Evolutionary conservation across 1,139 yeast genomes (phyloP), one percentile per base, ranked within the genome.

Genomic region (Arxiozyma slooffiae): DNA sequence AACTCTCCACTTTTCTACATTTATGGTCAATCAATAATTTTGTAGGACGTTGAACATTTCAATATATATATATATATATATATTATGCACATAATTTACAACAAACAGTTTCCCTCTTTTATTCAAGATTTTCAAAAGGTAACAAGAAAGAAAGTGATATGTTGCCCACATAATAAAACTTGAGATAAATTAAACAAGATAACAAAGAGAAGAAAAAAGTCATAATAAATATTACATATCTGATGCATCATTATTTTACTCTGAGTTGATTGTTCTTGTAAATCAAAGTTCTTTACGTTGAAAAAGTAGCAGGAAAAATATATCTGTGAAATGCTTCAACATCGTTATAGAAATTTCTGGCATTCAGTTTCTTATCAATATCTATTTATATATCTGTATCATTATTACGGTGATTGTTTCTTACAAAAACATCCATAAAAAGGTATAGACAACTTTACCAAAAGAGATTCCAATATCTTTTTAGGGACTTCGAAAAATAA

Each of bases 401-500:
- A 30, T 30, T 11, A 30, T 30, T 11, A 30, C 36, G 11, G 7
- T 30, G 2, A 30, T 30, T 30, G 6, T n/a, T 30, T 30, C 36
- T 3, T 30, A 30, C 36, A 30, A 30, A 30, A 7, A 4, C 36
- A 30, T 6, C 36, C n/a, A n/a, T 11, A 30, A 6, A 30, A 30
- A 30, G 14, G 11, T 30, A 4, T n/a, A 30, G n/a, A 20, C 7
- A 20, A 16, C 8, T 34, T 3, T 5, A 26, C 20, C 7, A 16
- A 16, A 9, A 23, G 6, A 14, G 6, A 7, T 3, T 17, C 22
- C 26, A 16, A 60, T 60, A 62, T 58, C 55, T 51, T 54, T 57
- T 14, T n/a, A n/a, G 47, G 48, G 38, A 48, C 49, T 11, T 46
- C 54, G 7, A 52, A 48, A 36, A 52, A 49, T 30, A 57, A 52